Percentiles rank a stretch among this genome's conserved stretches.
Conservation (phyloP, 2,329 filamentous ascomycete genomes). For the Sclerotiophoma versabilis region DNA sequence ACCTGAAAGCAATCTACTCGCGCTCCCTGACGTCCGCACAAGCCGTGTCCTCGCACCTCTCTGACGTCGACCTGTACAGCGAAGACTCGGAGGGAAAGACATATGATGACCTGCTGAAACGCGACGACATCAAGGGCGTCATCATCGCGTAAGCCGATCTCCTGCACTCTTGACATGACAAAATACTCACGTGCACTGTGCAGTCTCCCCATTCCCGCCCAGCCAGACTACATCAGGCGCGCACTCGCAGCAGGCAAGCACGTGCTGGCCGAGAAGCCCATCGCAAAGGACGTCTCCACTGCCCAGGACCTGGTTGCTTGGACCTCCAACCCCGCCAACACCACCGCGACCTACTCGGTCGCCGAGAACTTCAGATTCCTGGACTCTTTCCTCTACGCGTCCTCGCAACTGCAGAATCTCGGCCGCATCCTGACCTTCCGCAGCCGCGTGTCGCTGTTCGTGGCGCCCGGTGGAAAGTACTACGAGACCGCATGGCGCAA, state of each 20-base stretch:
- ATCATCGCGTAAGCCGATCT: conserved; percentile 63
- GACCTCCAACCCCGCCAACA: conserved; percentile 50
- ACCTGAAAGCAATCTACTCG: conserved; percentile 71
- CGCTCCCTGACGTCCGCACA: conserved; percentile 67
- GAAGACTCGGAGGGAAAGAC: conserved; percentile 59
- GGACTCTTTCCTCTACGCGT: conserved; percentile 61
- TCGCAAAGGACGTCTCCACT: conserved; percentile 65
- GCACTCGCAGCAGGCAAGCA: conserved; percentile 72
- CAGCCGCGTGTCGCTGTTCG: conserved; percentile 54
- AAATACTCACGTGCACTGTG: no score
- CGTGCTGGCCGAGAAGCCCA: conserved; percentile 73
- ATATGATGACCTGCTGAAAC: conserved; percentile 61
- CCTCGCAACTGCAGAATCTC: conserved; percentile 58
- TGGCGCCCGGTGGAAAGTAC: conserved; percentile 62
- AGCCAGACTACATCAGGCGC: conserved; percentile 65
- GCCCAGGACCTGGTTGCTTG: conserved; percentile 59
- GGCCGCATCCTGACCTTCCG: conserved; percentile 65
- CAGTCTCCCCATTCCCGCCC: conserved; percentile 67
- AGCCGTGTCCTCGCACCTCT: conserved; percentile 45
- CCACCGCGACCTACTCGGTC: conserved; percentile 55
- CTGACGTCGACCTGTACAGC: conserved; percentile 63
- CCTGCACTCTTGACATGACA: no score
- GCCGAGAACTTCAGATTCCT: conserved; percentile 78
- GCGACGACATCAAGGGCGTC: conserved; percentile 63
- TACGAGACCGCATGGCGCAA: conserved; percentile 69